Evolutionary conservation across 768 basidiomycete genomes (phyloP).

Genomic region (Symmetrospora coprosmae): DNA sequence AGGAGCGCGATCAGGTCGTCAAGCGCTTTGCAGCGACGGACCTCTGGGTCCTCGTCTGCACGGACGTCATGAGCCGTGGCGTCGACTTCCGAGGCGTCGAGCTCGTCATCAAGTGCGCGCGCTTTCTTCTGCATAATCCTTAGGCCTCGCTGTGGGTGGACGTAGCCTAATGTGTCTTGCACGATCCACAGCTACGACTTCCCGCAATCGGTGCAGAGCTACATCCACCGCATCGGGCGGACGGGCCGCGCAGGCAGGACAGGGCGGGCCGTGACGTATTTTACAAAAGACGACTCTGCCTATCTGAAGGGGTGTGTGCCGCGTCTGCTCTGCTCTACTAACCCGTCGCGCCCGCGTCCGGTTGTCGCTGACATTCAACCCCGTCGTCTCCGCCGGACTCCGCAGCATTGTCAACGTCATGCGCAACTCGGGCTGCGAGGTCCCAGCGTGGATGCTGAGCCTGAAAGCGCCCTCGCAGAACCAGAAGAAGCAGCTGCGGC

Average conservation of each 20-base stretch:
- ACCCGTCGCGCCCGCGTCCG: slow-evolving; percentile 31
- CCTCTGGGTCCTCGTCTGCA: slow-evolving; percentile 89
- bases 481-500: slow-evolving; percentile 71
- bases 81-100: slow-evolving; percentile 93
- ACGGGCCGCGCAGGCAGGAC: slow-evolving; percentile 86
- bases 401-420: slow-evolving; percentile 87
- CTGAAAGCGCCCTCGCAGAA: slow-evolving; percentile 86
- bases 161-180: background rate
- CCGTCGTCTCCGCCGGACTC: background rate
- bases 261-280: slow-evolving; percentile 88
- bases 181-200: slow-evolving; percentile 54
- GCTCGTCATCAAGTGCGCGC: slow-evolving; percentile 74
- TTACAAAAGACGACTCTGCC: slow-evolving; percentile 82
- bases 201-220: slow-evolving; percentile 85
- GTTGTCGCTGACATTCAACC: slow-evolving; percentile 32
- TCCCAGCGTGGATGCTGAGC: slow-evolving; percentile 89
- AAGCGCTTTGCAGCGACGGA: slow-evolving; percentile 71
- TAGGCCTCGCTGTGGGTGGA: background rate
- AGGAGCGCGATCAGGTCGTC: slow-evolving; percentile 73
- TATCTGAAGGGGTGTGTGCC: slow-evolving; percentile 52
- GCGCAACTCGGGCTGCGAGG: slow-evolving; percentile 71
- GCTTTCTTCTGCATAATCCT: too few species aligned
- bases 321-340: too few species aligned
- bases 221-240: slow-evolving; percentile 90
- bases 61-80: slow-evolving; percentile 93